Conservation (phyloP, 1,139 yeast genomes). For the Hyphopichia buzzinii region DNA sequence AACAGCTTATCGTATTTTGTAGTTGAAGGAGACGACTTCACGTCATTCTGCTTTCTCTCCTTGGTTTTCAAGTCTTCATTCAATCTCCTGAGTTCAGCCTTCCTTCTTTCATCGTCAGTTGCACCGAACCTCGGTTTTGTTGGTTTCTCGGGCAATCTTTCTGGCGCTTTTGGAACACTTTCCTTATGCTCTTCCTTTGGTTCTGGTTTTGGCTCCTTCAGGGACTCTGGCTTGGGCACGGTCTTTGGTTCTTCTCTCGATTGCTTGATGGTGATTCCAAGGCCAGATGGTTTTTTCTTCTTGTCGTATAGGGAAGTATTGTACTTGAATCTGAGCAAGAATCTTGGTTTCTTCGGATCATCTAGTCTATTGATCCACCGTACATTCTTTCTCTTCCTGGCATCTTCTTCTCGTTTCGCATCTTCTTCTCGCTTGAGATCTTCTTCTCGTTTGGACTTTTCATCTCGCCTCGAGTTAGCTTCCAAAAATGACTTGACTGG, state of each 20-base stretch:
- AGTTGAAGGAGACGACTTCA: constrained; percentile 7
- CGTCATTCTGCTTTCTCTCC: constrained; percentile 10
- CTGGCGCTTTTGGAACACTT: constrained; percentile 9
- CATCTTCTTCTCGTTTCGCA: not conserved
- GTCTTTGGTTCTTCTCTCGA: constrained; percentile 5
- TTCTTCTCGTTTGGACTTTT: not conserved
- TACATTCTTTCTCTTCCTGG: constrained; percentile 11
- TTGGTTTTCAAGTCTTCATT: constrained; percentile 16
- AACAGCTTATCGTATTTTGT: constrained; percentile 3
- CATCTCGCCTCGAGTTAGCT: not conserved
- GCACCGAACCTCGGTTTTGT: constrained; percentile 1
- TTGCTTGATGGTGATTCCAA: constrained; percentile 17
- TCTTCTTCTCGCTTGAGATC: constrained; percentile 1
- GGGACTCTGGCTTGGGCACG: constrained; percentile 6
- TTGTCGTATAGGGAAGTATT: constrained; percentile 8
- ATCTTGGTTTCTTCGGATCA: constrained; percentile 26
- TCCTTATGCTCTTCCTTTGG: constrained; percentile 4
- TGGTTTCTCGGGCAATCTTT: no score
- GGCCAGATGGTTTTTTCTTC: constrained; percentile 15
- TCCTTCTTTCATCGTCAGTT: constrained; percentile 12
- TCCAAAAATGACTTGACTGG: constrained; percentile 2
- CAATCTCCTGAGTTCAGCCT: constrained; percentile 17
- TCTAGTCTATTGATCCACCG: constrained; percentile 34
- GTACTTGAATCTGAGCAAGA: constrained; percentile 29
- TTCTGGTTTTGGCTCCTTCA: constrained; percentile 6